phyloP scores from a whole-genome alignment of 805 yeast species.

The Saccharomycopsis babjevae region DNA sequence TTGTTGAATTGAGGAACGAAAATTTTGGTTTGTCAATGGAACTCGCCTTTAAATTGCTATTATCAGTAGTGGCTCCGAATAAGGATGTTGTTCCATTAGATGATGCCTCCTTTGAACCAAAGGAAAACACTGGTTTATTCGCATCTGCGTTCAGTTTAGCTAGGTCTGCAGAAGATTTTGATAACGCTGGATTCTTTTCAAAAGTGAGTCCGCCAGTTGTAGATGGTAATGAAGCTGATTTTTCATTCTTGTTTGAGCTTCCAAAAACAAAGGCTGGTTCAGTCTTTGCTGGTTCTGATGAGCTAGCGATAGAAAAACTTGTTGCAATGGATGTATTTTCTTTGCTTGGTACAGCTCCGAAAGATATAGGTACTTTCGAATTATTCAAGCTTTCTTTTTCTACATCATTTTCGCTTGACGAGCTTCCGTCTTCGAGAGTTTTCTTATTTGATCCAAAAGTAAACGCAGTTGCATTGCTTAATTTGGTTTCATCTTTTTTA shows the following conservation, averaged over 20 bases:
- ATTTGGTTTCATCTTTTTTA: background rate
- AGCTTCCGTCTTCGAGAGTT: background rate
- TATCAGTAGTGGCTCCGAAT: background rate
- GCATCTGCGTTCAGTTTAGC: background rate
- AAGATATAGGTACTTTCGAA: background rate
- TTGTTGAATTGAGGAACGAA: background rate
- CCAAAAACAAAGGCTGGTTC: background rate
- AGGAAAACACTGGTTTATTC: background rate
- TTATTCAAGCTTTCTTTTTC: background rate
- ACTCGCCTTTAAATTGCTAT: background rate
- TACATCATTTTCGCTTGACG: background rate
- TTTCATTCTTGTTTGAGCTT: background rate
- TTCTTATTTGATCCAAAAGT: background rate
- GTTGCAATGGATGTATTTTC: background rate
- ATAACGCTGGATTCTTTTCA: background rate
- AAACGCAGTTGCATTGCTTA: background rate
- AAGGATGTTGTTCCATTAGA: background rate
- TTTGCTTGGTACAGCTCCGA: background rate
- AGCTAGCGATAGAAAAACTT: background rate
- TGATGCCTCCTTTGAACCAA: background rate
- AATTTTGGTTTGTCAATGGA: background rate
- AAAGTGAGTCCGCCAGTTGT: background rate
- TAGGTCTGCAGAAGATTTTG: background rate
- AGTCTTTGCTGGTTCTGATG: background rate
- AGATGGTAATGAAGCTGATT: background rate